Percentiles rank a stretch among this genome's conserved stretches.
Evolutionary conservation across 805 yeast species (phyloP).

Genomic region (Metschnikowia sp.): DNA sequence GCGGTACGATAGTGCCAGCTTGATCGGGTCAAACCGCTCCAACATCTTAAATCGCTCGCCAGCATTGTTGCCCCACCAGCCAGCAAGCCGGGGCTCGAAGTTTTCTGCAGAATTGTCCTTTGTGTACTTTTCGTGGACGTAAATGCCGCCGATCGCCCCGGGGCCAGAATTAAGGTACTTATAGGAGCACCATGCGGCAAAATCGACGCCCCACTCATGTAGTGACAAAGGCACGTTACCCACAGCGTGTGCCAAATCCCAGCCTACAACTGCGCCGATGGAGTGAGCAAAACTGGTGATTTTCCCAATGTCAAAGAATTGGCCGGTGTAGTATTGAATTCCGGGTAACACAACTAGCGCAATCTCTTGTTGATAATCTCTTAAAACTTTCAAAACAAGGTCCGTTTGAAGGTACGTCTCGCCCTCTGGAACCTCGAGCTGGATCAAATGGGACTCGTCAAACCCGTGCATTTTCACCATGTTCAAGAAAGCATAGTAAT

Average conservation of each 20-base stretch:
- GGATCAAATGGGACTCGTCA: slow-evolving; percentile 54
- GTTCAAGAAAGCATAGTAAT: slow-evolving; percentile 78
- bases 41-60: slow-evolving; percentile 72
- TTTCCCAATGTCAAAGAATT: slow-evolving; percentile 67
- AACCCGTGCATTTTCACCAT: slow-evolving; percentile 60
- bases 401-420: slow-evolving; percentile 58
- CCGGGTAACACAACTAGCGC: slow-evolving; percentile 83
- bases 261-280: slow-evolving; percentile 62
- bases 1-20: slow-evolving; percentile 83
- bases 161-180: slow-evolving; percentile 92
- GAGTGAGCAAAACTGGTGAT: slow-evolving; percentile 64
- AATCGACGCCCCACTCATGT: slow-evolving; percentile 89
- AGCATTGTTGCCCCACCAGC: slow-evolving; percentile 95
- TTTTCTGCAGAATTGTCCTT: slow-evolving; percentile 24
- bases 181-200: slow-evolving; percentile 94
- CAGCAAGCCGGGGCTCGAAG: slow-evolving; percentile 72
- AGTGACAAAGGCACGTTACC: slow-evolving; percentile 77
- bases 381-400: slow-evolving; percentile 56
- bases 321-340: slow-evolving; percentile 91
- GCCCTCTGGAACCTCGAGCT: slow-evolving; percentile 57
- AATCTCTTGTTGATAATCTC: slow-evolving; percentile 53
- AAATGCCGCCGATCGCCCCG: slow-evolving; percentile 87
- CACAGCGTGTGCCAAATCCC: slow-evolving; percentile 95
- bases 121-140: slow-evolving; percentile 57
- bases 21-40: slow-evolving; percentile 72